Conservation (phyloP, 306 rosid species). For the Prunus padus region DNA sequence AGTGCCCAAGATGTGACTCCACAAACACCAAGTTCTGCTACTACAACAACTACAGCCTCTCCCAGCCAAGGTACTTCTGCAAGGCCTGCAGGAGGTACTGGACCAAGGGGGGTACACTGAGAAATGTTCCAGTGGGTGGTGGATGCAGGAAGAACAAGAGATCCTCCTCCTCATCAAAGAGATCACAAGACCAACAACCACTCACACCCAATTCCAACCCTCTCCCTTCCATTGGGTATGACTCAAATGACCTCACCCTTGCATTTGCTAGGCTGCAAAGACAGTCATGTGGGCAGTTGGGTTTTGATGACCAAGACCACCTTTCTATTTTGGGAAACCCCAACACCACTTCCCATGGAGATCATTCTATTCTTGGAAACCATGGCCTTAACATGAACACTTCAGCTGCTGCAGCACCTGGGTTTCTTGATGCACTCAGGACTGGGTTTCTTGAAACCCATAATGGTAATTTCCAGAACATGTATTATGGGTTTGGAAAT, state of each 20-base stretch:
- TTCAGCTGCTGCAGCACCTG: constrained; percentile 27
- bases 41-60: constrained; percentile 94
- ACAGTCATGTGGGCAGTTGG: constrained; percentile 55
- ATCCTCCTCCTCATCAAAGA: constrained; percentile 47
- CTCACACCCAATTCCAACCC: constrained; percentile 47
- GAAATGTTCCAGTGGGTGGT: constrained; percentile 98
- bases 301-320: constrained; percentile 57
- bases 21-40: constrained; percentile 93
- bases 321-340: constrained; percentile 44
- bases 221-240: constrained; percentile 49
- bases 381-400: neutral
- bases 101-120: constrained; percentile 95
- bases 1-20: constrained; percentile 94
- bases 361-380: constrained; percentile 30
- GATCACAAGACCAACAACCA: constrained; percentile 61
- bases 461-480: constrained; percentile 30
- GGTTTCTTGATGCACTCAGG: constrained; percentile 55
- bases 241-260: constrained; percentile 64
- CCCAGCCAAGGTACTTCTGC: constrained; percentile 97
- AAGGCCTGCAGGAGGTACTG: constrained; percentile 95
- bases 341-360: constrained; percentile 28
- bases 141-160: constrained; percentile 96
- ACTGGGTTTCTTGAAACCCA: constrained; percentile 58
- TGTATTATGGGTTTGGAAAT: constrained; percentile 60
- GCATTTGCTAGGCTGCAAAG: constrained; percentile 86